A percentile compares a stretch with the other conserved stretches of the same genome.
These are phyloP conservation scores for Dryadomyces sulphureus DNA, from an alignment of 2,329 filamentous ascomycete species.

Conservation along the genomic window DNA sequence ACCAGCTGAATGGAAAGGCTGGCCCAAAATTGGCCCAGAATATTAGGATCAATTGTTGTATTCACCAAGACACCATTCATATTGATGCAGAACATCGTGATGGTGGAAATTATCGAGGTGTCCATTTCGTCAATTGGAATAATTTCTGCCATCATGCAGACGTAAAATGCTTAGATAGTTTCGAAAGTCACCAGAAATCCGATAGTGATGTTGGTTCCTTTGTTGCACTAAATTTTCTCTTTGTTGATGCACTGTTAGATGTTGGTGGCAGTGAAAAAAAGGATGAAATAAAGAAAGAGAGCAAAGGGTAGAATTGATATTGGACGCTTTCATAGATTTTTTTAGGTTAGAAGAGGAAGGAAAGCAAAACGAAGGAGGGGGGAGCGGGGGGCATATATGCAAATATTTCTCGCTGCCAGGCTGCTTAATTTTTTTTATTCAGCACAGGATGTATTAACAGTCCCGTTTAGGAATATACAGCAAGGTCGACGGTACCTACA, in stretches of 20 bases:
- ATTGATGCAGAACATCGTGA: slow-evolving; percentile 4
- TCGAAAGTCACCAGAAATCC: no score
- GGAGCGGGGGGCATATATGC: background rate
- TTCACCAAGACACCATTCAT: slow-evolving; percentile 4
- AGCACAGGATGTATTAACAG: background rate
- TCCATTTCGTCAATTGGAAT: background rate
- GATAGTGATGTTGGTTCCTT: no score
- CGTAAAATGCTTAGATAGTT: background rate
- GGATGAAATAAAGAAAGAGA: no score
- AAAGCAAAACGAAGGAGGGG: background rate
- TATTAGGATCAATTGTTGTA: slow-evolving; percentile 5
- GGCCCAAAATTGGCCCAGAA: slow-evolving; percentile 6
- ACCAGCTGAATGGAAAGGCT: slow-evolving; percentile 6
- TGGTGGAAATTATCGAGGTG: background rate
- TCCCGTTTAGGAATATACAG: background rate
- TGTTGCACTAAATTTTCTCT: no score
- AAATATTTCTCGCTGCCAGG: background rate
- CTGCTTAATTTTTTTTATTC: background rate
- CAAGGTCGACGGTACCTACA: background rate
- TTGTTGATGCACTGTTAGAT: no score
- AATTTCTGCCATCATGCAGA: no score
- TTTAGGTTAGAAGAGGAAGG: no score
- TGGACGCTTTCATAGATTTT: no score
- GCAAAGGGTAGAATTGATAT: no score
- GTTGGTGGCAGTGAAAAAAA: no score